These are phyloP conservation scores for Ogataea saltuana DNA, from an alignment of 805 yeast species.

Conservation along the genomic window DNA sequence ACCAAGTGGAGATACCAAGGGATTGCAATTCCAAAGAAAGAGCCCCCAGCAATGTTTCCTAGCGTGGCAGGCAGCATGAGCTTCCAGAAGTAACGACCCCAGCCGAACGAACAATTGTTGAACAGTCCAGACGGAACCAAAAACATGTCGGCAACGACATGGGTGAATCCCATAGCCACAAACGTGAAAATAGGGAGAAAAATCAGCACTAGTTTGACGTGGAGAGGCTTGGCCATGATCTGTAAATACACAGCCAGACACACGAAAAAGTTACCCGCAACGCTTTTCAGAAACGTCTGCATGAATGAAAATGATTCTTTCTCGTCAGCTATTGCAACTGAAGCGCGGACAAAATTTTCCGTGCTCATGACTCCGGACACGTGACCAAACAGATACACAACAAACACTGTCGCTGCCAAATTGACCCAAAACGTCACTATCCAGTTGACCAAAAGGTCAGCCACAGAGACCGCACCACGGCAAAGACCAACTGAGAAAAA, in stretches of 20 bases:
- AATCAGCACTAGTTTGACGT: slow-evolving; percentile 68
- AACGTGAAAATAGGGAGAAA: slow-evolving; percentile 72
- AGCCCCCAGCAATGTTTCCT: slow-evolving; percentile 83
- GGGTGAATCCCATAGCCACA: slow-evolving; percentile 77
- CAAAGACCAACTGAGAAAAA: slow-evolving; percentile 69
- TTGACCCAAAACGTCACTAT: slow-evolving; percentile 65
- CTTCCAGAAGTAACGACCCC: slow-evolving; percentile 71
- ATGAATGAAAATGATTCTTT: slow-evolving; percentile 51
- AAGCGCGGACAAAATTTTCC: slow-evolving; percentile 46
- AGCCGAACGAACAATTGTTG: slow-evolving; percentile 63
- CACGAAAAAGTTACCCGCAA: slow-evolving; percentile 79
- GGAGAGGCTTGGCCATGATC: slow-evolving; percentile 75
- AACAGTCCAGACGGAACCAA: slow-evolving; percentile 64
- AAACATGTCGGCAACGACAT: slow-evolving; percentile 82
- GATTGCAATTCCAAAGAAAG: slow-evolving; percentile 58
- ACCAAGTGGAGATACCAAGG: slow-evolving; percentile 75
- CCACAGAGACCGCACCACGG: slow-evolving; percentile 66
- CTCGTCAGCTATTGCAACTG: slow-evolving; percentile 46
- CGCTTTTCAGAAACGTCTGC: slow-evolving; percentile 65
- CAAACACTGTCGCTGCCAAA: slow-evolving; percentile 63
- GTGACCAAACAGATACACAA: slow-evolving; percentile 62
- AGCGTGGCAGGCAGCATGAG: slow-evolving; percentile 66
- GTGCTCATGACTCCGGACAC: slow-evolving; percentile 50
- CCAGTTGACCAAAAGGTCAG: slow-evolving; percentile 70
- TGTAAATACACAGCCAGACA: slow-evolving; percentile 75